Base-by-base conservation (phyloP, 2,329 filamentous ascomycete species). In the Colletotrichum camelliae region DNA sequence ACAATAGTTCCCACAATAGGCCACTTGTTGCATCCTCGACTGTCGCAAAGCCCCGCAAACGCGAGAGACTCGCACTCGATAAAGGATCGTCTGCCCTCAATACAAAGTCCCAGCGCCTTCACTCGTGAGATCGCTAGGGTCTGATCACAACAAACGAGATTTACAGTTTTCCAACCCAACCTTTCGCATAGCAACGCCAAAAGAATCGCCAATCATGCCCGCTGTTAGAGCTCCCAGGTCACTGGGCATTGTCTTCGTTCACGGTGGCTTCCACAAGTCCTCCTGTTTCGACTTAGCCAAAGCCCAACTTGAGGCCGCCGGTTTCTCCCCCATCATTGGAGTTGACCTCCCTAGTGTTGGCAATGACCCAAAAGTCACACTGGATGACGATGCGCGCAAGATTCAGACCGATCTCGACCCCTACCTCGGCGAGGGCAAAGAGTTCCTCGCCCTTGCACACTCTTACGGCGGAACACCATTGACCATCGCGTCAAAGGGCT, bases 361-460 rank as follows among this genome's bases (percentile, higher is more conserved):
- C 21, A 61, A 18, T 35, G 21, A 61, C 5, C 31, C 67, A 3
- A 65, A 27, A 3, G 21, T 74, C 9, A 74, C 48, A 16, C 60
- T 52, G 16, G 72, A 71, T 8, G 72, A 74, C 21, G 67, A 74
- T 31, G 72, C 60, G 5, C 67, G 60, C 15, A 65, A 66, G 4
- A 71, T 74, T 4, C 72, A 71, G 29, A 13, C 15, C 33, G 67
- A 58, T 5, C 29, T 71, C 24, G 27, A 21, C 24, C 35, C 67
- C 6, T 64, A 71, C 10, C 7, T 74, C 4, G 67, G 71, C 8
- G 31, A 60, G 48, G 72, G 67, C 6, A 43, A 37, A 13, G 67
- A 74, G 58, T 71, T 74, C 18, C 67, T 74, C 24, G 48, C 37
- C 9, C 6, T 74, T 5, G 72, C 60, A 2, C 72, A 74, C 67